Percentiles rank a stretch among this genome's conserved stretches.
Conservation (phyloP, 2,329 filamentous ascomycete genomes). For the Aspergillus ruber region DNA sequence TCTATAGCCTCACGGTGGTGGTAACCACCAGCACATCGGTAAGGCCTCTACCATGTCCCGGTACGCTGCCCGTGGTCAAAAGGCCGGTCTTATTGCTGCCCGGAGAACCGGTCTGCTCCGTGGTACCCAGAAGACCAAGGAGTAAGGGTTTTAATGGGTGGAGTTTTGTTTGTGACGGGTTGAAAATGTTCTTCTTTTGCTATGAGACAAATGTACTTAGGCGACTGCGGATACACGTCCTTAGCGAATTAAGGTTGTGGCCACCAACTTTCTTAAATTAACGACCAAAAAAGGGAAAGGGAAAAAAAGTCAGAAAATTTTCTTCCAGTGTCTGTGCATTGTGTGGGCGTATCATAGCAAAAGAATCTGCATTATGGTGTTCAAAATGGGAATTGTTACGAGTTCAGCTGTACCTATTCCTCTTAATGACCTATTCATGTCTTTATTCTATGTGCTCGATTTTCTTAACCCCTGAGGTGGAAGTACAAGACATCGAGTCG, state of each 20-base stretch:
- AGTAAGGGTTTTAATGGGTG: conserved; percentile 60
- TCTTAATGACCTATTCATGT: too few species aligned
- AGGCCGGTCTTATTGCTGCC: conserved; percentile 99
- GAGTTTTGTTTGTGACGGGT: conserved; percentile 55
- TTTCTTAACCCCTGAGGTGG: too few species aligned
- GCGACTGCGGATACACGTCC: conserved; percentile 34
- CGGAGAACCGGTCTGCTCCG: conserved; percentile 99
- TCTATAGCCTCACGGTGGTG: conserved; percentile 75
- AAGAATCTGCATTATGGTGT: neutral
- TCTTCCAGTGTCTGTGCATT: neutral
- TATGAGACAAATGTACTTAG: conserved; percentile 39
- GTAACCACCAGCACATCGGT: conserved; percentile 99
- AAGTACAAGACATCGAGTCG: too few species aligned
- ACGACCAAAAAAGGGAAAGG: conserved; percentile 15
- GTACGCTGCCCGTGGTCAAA: conserved; percentile 97
- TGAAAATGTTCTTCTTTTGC: conserved; percentile 34
- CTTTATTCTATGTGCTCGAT: too few species aligned
- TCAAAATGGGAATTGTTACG: neutral
- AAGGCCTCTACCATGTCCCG: conserved; percentile 99
- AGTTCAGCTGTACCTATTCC: too few species aligned
- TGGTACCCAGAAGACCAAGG: conserved; percentile 99
- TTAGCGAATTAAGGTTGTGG: conserved; percentile 38
- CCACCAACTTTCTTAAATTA: conserved; percentile 27
- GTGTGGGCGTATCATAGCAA: neutral
- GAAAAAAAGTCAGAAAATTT: neutral